Evolutionary conservation across 306 rosid species (phyloP).

Genomic region (Hippophae gyantsensis): DNA sequence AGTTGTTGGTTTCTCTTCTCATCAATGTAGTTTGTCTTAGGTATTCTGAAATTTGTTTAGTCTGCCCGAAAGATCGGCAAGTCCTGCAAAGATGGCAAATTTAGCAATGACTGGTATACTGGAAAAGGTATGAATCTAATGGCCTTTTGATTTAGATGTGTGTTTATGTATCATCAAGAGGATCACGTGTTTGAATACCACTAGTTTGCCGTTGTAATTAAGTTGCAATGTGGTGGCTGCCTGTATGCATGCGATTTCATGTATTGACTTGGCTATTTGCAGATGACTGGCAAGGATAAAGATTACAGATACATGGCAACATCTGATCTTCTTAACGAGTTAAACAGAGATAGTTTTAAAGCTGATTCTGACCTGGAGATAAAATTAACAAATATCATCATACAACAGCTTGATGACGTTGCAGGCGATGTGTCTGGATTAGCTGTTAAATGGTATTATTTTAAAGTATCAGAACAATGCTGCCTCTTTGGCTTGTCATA

Average conservation of each 20-base stretch:
- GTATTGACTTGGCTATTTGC: constrained; percentile 10
- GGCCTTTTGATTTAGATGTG: constrained; percentile 5
- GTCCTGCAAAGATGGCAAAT: constrained; percentile 50
- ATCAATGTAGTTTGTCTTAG: neutral
- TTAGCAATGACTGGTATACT: constrained; percentile 59
- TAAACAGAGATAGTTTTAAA: constrained; percentile 56
- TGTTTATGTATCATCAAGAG: neutral
- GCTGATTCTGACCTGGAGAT: constrained; percentile 73
- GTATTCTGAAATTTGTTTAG: neutral
- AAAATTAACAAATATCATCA: constrained; percentile 58
- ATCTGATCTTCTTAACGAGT: constrained; percentile 73
- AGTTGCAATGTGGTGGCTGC: neutral
- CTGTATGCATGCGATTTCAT: neutral
- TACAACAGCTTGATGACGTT: constrained; percentile 89
- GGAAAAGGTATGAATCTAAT: constrained; percentile 51
- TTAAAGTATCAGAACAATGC: neutral
- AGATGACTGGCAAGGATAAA: constrained; percentile 97
- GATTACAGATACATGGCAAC: constrained; percentile 95
- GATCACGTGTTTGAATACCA: neutral
- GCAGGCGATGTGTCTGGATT: constrained; percentile 92
- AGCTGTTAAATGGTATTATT: constrained; percentile 76
- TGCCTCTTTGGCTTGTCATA: neutral
- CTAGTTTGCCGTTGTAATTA: neutral
- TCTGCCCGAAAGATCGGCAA: neutral
- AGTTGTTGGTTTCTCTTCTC: neutral